Percentiles rank a stretch among this genome's conserved stretches.
Conservation (phyloP, 1,284 basidiomycete genomes). For the Athelia psychrophila region DNA sequence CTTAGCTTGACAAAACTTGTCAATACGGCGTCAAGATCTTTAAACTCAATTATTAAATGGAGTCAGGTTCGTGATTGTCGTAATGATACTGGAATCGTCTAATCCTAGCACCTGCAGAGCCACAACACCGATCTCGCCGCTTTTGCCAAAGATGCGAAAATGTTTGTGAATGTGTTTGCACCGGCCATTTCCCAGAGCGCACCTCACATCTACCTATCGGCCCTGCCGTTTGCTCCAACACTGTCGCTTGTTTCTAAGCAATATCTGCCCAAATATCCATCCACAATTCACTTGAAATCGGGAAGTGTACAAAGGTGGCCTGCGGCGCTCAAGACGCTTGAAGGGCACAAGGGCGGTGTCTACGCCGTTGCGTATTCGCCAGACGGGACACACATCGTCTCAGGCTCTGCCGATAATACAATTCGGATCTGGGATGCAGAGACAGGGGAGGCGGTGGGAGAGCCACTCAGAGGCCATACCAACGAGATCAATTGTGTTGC, state of each 20-base stretch:
- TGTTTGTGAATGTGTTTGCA: background rate
- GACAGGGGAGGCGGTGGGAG: conserved; percentile 1
- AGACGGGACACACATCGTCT: conserved; percentile 9
- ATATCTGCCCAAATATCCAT: background rate
- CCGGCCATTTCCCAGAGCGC: background rate
- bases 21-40: background rate
- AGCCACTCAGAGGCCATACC: conserved; percentile 7
- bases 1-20: background rate
- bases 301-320: background rate
- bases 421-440: conserved; percentile 9
- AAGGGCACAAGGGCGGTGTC: conserved; percentile 4
- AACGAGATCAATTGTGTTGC: conserved; percentile 8
- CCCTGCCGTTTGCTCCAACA: background rate
- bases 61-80: background rate
- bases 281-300: background rate
- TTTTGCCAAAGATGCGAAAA: background rate
- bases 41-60: background rate
- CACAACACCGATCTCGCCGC: background rate
- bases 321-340: background rate
- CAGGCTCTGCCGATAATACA: conserved; percentile 6
- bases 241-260: background rate
- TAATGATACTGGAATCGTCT: background rate
- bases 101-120: background rate
- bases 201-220: background rate
- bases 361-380: conserved; percentile 11